Evolutionary conservation across 176 grass and related monocot species (phyloP).

Genomic region (Eremochloa ophiuroides): DNA sequence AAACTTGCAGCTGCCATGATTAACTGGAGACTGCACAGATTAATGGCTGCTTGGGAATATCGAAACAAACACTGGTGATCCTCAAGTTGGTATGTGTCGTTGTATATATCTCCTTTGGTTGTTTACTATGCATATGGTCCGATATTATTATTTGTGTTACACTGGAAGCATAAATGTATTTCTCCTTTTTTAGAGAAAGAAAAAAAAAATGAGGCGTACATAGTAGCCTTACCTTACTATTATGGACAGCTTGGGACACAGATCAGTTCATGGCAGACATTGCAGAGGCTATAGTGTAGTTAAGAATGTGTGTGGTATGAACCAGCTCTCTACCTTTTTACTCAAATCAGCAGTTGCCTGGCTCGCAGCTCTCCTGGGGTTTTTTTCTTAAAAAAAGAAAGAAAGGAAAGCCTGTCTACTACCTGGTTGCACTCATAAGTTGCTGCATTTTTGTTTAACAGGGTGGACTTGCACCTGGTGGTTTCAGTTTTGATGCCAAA

Average conservation of each 20-base stretch:
- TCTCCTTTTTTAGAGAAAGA: not conserved
- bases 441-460: conserved; percentile 22
- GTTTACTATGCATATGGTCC: not conserved
- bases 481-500: conserved; percentile 98
- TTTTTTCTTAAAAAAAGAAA: no score
- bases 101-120: not conserved
- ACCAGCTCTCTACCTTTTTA: not conserved
- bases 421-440: conserved; percentile 12
- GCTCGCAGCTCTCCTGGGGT: no score
- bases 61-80: conserved; percentile 92
- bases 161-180: not conserved
- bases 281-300: conserved; percentile 93
- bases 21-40: conserved; percentile 95
- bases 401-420: not conserved
- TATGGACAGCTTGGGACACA: conserved; percentile 69
- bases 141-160: not conserved
- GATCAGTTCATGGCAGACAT: conserved; percentile 98
- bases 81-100: conserved; percentile 66
- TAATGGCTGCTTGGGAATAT: conserved; percentile 86
- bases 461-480: conserved; percentile 94
- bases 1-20: conserved; percentile 78
- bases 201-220: not conserved
- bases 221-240: not conserved
- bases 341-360: not conserved
- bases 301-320: conserved; percentile 83